Conservation (phyloP, 257 asterid genomes). For the Nicotiana undulata region DNA sequence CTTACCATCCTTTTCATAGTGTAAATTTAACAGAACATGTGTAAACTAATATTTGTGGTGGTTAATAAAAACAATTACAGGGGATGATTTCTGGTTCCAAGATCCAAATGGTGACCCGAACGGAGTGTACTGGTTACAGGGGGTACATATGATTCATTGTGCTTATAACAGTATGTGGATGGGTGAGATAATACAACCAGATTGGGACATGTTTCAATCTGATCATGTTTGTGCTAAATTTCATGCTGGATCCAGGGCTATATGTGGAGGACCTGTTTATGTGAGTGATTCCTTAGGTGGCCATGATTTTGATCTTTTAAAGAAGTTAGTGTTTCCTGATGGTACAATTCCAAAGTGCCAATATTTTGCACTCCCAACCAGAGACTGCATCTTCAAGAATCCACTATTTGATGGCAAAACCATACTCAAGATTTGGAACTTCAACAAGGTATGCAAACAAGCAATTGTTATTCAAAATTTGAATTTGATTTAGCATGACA, state of each 20-base stretch:
- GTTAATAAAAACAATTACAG: not conserved
- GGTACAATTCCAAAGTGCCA: slow-evolving; percentile 60
- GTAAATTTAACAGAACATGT: not conserved
- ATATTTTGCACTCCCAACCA: slow-evolving; percentile 59
- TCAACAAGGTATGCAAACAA: slow-evolving; percentile 34
- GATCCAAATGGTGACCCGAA: slow-evolving; percentile 33
- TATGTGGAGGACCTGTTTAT: slow-evolving; percentile 32
- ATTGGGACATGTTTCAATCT: slow-evolving; percentile 43
- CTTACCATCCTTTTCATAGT: not conserved
- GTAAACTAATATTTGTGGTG: not conserved
- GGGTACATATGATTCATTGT: slow-evolving; percentile 34
- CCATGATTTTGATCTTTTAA: slow-evolving; percentile 53
- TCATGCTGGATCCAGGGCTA: slow-evolving; percentile 35
- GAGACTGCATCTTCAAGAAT: slow-evolving; percentile 52
- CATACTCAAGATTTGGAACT: slow-evolving; percentile 74
- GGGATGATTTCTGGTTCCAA: slow-evolving; percentile 35
- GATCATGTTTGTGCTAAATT: slow-evolving; percentile 30
- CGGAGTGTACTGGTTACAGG: slow-evolving; percentile 32
- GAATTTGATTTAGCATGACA: not conserved
- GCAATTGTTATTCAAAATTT: not conserved
- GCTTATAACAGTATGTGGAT: slow-evolving; percentile 39
- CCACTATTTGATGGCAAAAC: slow-evolving; percentile 62
- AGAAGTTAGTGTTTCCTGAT: slow-evolving; percentile 50
- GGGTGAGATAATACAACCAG: slow-evolving; percentile 34
- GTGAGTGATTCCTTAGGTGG: slow-evolving; percentile 49